Base-by-base conservation (phyloP, 306 rosid genomes). In the Rosa rugosa region DNA sequence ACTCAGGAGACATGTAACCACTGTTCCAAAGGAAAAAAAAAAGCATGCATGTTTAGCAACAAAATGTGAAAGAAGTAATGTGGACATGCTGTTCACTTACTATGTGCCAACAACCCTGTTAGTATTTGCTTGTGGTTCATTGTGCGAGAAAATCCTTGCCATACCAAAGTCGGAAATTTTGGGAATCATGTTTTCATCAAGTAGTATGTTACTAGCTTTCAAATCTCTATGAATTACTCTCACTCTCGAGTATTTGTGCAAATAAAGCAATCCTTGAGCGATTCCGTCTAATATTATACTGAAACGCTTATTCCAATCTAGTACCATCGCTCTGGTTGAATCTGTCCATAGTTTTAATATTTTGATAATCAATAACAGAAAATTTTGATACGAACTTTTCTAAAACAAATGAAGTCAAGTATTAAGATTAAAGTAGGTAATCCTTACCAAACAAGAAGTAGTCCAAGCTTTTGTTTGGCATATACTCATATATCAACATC, bases 1-100 rank as follows among this genome's bases (percentile, higher is more conserved):
- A 17, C 60, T 82, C 85, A 10, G 82, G 82, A 34, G 75, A 41
- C 79, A 80, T 76, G 49, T 69, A 60, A 49, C 84, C 83, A 72
- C 81, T 83, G 59, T 25, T 64, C 14, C 16, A 75, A 25, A 42
- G 12, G 27, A 27, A 11, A 23, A 4, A 23, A 8, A 13, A 38
- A 31, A 5, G 17, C 0, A 45, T n/a, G 54, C 6, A 44, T n/a
- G 38, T n/a, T 68, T 44, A 59, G 25, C 2, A 6, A 1, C 44
- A 1, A 8, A 4, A 5, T 36, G 60, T 5, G 2, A 22, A 42
- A 69, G 18, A 42, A 69, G 18, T 34, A 42, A 3, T 20, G 1
- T 40, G 38, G 1, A 68, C 23, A 65, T 8, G 34, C 23, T 20
- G 20, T 79, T 20, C 64, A 72, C 87, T 80, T 75, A 77, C 77